phyloP scores from a whole-genome alignment of 331 rosid genomes.

The Malus hybrid region DNA sequence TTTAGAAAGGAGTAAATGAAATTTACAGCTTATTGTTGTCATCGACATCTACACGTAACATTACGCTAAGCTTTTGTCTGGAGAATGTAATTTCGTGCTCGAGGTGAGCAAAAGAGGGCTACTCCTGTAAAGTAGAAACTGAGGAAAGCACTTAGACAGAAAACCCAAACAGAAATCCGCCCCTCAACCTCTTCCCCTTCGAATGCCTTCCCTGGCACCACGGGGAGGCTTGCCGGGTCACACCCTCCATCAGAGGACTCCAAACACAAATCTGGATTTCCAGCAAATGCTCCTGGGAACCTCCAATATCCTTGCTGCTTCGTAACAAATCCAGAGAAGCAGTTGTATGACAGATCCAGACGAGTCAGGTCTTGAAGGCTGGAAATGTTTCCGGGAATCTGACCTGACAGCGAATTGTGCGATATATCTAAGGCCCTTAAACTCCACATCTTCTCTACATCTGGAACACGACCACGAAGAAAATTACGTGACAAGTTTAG shows the following conservation, averaged over 20 bases:
- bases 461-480: slow-evolving; percentile 61
- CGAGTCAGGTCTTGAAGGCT: slow-evolving; percentile 48
- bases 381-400: slow-evolving; percentile 76
- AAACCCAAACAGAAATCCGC: slow-evolving; percentile 75
- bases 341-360: slow-evolving; percentile 75
- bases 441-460: slow-evolving; percentile 70
- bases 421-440: slow-evolving; percentile 82
- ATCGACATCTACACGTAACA: slow-evolving; percentile 9
- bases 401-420: slow-evolving; percentile 84
- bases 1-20: slow-evolving; percentile 13
- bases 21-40: slow-evolving; percentile 30
- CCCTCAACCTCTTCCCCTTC: slow-evolving; percentile 50
- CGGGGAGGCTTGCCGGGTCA: slow-evolving; percentile 37
- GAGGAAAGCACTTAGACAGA: slow-evolving; percentile 76
- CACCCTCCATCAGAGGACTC: slow-evolving; percentile 65
- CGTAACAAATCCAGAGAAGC: slow-evolving; percentile 81
- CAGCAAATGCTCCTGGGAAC: slow-evolving; percentile 92
- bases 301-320: slow-evolving; percentile 63
- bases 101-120: slow-evolving; percentile 70
- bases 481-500: slow-evolving; percentile 71
- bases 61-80: slow-evolving; percentile 45
- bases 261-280: slow-evolving; percentile 86
- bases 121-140: slow-evolving; percentile 77
- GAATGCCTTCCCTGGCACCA: slow-evolving; percentile 41
- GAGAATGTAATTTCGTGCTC: slow-evolving; percentile 71